phyloP scores from a whole-genome alignment of 257 asterid genomes.

The Forsythia viridissima region DNA sequence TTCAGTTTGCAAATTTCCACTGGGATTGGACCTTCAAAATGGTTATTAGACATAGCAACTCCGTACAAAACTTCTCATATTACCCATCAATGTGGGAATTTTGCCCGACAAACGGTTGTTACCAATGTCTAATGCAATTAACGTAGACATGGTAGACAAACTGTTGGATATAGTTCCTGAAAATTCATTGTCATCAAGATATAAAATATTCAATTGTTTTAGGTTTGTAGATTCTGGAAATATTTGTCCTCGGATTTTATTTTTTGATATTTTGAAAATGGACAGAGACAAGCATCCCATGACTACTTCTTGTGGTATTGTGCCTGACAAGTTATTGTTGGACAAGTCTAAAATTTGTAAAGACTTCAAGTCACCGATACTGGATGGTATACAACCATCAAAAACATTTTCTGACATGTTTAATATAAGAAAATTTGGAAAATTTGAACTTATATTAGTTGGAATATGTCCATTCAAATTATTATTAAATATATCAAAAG shows the following conservation, averaged over 20 bases:
- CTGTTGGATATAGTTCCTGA: too few species aligned
- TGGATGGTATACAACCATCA: slow-evolving; percentile 18
- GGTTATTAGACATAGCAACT: not conserved
- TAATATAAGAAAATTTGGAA: not conserved
- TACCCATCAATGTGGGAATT: not conserved
- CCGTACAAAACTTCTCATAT: not conserved
- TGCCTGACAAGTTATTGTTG: slow-evolving; percentile 11
- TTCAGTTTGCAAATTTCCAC: slow-evolving; percentile 3
- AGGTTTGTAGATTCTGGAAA: too few species aligned
- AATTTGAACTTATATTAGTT: not conserved
- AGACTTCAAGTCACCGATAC: slow-evolving; percentile 7
- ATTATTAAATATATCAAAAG: slow-evolving; percentile 5
- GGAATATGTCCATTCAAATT: not conserved
- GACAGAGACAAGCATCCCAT: too few species aligned
- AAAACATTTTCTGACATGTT: slow-evolving; percentile 13
- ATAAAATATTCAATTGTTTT: too few species aligned
- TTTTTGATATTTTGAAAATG: too few species aligned
- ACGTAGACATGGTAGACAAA: too few species aligned
- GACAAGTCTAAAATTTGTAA: slow-evolving; percentile 19
- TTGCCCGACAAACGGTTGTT: too few species aligned
- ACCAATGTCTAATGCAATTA: too few species aligned
- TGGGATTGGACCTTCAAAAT: not conserved
- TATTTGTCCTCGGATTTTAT: too few species aligned
- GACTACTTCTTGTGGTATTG: too few species aligned
- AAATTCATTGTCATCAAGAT: too few species aligned